phyloP scores from a whole-genome alignment of 2,329 filamentous ascomycete genomes.

The Dothistroma septosporum region DNA sequence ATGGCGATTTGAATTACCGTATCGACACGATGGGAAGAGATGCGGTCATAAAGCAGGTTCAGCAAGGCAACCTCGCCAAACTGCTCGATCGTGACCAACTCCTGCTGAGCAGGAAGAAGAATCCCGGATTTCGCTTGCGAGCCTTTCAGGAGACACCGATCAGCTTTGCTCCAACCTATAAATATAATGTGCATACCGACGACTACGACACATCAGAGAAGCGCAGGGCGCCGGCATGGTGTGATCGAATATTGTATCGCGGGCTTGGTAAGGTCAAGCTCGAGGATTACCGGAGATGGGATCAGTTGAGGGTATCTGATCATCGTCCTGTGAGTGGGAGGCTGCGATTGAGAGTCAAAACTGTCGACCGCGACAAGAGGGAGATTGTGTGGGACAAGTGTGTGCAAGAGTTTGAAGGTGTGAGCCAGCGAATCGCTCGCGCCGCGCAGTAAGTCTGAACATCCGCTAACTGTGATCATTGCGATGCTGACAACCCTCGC shows the following conservation, averaged over 20 bases:
- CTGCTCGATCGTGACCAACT: slow-evolving; percentile 91
- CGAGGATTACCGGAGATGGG: slow-evolving; percentile 81
- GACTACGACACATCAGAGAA: slow-evolving; percentile 88
- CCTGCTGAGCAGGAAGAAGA: slow-evolving; percentile 80
- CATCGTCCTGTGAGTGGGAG: slow-evolving; percentile 85
- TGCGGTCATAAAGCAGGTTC: slow-evolving; percentile 80
- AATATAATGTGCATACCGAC: slow-evolving; percentile 95
- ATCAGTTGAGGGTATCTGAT: slow-evolving; percentile 77
- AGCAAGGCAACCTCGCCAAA: slow-evolving; percentile 74
- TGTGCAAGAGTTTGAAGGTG: slow-evolving; percentile 63
- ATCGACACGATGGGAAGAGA: slow-evolving; percentile 97
- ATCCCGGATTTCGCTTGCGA: slow-evolving; percentile 81
- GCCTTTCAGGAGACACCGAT: slow-evolving; percentile 90
- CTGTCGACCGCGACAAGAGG: slow-evolving; percentile 66
- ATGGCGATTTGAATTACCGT: slow-evolving; percentile 95
- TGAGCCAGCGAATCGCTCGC: slow-evolving; percentile 63
- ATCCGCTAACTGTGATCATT: neutral
- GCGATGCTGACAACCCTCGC: slow-evolving; percentile 6
- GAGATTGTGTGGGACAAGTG: slow-evolving; percentile 28
- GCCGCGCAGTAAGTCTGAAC: slow-evolving; percentile 68
- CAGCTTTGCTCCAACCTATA: slow-evolving; percentile 92
- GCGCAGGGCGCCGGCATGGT: slow-evolving; percentile 91
- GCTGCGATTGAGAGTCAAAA: slow-evolving; percentile 82
- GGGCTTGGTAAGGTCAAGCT: slow-evolving; percentile 79
- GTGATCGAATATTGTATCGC: slow-evolving; percentile 84